phyloP scores from a whole-genome alignment of 2,329 filamentous ascomycete species.

The Colletotrichum sp. region DNA sequence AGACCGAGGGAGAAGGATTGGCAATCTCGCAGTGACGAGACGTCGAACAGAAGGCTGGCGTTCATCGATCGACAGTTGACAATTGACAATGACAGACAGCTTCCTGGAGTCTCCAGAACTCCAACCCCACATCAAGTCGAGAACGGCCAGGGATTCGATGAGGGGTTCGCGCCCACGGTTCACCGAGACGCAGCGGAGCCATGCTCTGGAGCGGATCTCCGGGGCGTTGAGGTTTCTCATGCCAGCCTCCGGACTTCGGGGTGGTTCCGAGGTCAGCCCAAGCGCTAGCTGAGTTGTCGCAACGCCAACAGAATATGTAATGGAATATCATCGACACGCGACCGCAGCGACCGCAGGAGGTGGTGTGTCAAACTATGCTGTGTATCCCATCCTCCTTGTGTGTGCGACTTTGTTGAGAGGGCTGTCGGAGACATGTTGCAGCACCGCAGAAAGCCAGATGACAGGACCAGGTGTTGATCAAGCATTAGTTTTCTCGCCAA shows the following conservation, averaged over 20 bases:
- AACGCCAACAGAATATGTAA: slow-evolving; percentile 9
- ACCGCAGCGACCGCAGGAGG: neutral
- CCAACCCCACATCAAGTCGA: neutral
- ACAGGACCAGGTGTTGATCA: neutral
- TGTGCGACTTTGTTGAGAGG: slow-evolving; percentile 5
- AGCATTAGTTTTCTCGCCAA: neutral
- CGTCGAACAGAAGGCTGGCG: neutral
- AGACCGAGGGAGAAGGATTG: neutral
- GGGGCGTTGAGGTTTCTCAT: slow-evolving; percentile 11
- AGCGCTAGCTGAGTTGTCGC: slow-evolving; percentile 9
- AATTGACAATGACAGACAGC: neutral
- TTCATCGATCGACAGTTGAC: neutral
- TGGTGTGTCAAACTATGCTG: slow-evolving; percentile 16
- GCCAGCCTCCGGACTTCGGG: slow-evolving; percentile 18
- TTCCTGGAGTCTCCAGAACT: neutral
- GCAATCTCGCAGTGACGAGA: neutral
- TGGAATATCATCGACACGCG: slow-evolving; percentile 4
- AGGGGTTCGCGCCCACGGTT: slow-evolving; percentile 3
- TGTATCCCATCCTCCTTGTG: neutral
- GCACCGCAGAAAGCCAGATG: neutral
- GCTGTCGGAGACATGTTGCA: neutral
- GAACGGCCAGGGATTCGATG: neutral
- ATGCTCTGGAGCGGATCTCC: slow-evolving; percentile 10
- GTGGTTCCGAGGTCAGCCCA: slow-evolving; percentile 8
- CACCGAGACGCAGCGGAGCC: slow-evolving; percentile 13